These are phyloP conservation scores for Penicillium flavigenum DNA, from an alignment of 495 filamentous ascomycete species.

Conservation along the genomic window DNA sequence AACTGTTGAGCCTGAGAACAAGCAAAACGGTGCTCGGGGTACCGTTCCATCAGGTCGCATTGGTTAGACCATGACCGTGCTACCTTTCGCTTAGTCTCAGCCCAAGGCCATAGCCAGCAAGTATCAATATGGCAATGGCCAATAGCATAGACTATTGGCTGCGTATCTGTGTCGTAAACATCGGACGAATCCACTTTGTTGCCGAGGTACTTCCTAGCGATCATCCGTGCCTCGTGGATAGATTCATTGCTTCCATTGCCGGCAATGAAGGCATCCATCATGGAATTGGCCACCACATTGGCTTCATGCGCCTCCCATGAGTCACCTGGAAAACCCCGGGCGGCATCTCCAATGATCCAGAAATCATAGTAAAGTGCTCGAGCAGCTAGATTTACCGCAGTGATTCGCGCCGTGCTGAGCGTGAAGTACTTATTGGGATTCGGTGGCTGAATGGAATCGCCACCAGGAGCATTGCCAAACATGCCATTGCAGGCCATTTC, in stretches of 20 bases:
- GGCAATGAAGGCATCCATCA: conserved; percentile 84
- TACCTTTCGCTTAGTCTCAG: conserved; percentile 97
- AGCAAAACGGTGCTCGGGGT: conserved; percentile 89
- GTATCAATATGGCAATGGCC: conserved; percentile 98
- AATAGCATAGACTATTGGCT: conserved; percentile 79
- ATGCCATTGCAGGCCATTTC: conserved; percentile 99
- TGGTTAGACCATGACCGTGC: conserved; percentile 96
- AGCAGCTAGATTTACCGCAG: conserved; percentile 83
- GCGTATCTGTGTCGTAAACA: conserved; percentile 74
- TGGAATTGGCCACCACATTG: conserved; percentile 75
- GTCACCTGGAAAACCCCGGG: conserved; percentile 73
- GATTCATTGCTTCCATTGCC: conserved; percentile 71
- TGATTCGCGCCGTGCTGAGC: conserved; percentile 77
- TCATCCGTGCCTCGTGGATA: conserved; percentile 73
- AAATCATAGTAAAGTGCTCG: conserved; percentile 83
- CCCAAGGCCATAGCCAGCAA: conserved; percentile 98
- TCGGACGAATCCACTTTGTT: conserved; percentile 74
- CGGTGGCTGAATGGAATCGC: conserved; percentile 87
- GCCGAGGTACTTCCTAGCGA: conserved; percentile 80
- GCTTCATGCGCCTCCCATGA: conserved; percentile 87
- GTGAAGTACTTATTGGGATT: conserved; percentile 76
- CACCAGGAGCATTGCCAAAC: conserved; percentile 89
- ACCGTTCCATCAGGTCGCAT: conserved; percentile 88
- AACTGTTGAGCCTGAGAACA: conserved; percentile 95
- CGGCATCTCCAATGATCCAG: conserved; percentile 91